Evolutionary conservation across 2,329 filamentous ascomycete genomes (phyloP), one percentile per base, ranked within the genome.

Genomic region (Verticillium klebahnii): DNA sequence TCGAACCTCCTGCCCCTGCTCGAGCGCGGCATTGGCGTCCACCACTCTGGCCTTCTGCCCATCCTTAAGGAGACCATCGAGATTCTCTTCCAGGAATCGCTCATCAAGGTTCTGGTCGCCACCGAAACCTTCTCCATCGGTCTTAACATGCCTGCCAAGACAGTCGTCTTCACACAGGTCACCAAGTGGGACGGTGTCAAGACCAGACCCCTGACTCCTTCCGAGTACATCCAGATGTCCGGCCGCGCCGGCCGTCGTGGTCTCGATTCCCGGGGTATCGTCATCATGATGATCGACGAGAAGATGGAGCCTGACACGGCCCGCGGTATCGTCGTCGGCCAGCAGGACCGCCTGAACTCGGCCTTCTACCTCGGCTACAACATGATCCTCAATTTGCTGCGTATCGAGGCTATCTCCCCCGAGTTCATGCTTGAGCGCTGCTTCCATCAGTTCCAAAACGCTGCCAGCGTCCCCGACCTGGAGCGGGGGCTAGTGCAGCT

Each of bases 271-370:
- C 90, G 95, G 67, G 95, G 95, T 84, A 96, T 98, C 69, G 95
- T 99, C 68, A 98, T 99, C 74, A 98, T 99, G 92, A 98, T 99
- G 94, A 91, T 99, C 65, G 90, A 96, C 71, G 91, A 96, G 74
- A 92, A 95, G 78, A 94, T 99, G 80, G 95, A 99, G 71, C 95
- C 95, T 1, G 88, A 92, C 2, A 88, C 90, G n/a, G 94, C 95
- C 52, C 96, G 96, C 77, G 89, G 91, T 66, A 97, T 99, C 69
- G 95, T 99, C 14, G 92, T 95, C 60, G 95, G 95, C 67, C 91
- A 97, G 72, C 95, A 99, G 75, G 96, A 99, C 75, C 93, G 93
- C 68, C 87, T 99, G 34, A 98, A 98, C 77, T 98, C 95, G 3
- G 95, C 95, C 1, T 99, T 99, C 78, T 92, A 99, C 73, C 84